These are phyloP conservation scores for Calycina herbarum DNA, from an alignment of 2,329 filamentous ascomycete genomes.

Conservation along the genomic window DNA sequence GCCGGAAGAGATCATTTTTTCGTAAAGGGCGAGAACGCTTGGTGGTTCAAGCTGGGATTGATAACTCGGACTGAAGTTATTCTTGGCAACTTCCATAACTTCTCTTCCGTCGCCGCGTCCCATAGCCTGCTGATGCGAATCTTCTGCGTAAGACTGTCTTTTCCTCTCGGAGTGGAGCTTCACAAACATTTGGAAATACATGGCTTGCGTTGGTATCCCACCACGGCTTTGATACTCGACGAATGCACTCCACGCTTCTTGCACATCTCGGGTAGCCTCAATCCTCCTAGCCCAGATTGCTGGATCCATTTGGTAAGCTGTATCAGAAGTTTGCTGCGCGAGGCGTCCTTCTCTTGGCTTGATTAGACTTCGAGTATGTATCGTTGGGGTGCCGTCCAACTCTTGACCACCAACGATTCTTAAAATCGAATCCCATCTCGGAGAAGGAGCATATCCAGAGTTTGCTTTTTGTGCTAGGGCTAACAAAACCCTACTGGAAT, in stretches of 20 bases:
- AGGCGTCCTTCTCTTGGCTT: slow-evolving; percentile 10
- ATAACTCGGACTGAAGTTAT: slow-evolving; percentile 64
- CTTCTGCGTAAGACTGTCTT: slow-evolving; percentile 18
- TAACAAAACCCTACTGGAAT: slow-evolving; percentile 53
- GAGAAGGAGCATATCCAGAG: slow-evolving; percentile 51
- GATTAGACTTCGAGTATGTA: slow-evolving; percentile 50
- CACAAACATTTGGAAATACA: slow-evolving; percentile 61
- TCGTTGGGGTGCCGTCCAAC: slow-evolving; percentile 53
- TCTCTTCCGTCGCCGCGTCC: slow-evolving; percentile 63
- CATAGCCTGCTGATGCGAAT: slow-evolving; percentile 23
- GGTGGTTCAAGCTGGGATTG: slow-evolving; percentile 63
- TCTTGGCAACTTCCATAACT: slow-evolving; percentile 53
- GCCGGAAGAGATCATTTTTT: slow-evolving; percentile 53
- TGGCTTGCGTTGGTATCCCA: slow-evolving; percentile 41
- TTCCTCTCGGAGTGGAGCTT: slow-evolving; percentile 49
- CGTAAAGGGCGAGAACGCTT: slow-evolving; percentile 56
- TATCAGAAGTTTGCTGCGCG: not conserved
- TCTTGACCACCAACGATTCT: slow-evolving; percentile 54
- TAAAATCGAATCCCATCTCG: slow-evolving; percentile 49
- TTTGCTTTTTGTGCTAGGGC: slow-evolving; percentile 56
- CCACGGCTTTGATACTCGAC: slow-evolving; percentile 38
- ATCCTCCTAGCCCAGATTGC: slow-evolving; percentile 55
- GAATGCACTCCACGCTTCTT: slow-evolving; percentile 58
- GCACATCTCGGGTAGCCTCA: slow-evolving; percentile 57
- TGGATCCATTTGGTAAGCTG: slow-evolving; percentile 12